phyloP scores from a whole-genome alignment of 192 early-diverging fungal species.

The Entophlyctis luteolus region DNA sequence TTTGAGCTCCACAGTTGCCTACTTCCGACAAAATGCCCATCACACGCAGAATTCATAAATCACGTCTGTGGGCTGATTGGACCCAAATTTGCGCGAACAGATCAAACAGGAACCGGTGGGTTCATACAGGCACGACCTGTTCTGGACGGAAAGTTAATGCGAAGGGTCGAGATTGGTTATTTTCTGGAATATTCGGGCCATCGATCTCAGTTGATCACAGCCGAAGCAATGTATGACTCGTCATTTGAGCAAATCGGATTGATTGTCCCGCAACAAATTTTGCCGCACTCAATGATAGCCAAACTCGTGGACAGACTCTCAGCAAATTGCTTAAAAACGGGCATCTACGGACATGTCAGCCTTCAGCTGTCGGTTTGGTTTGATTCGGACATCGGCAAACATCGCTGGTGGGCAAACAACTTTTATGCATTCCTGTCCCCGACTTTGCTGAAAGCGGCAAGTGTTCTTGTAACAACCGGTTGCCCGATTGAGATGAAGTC shows the following conservation, averaged over 20 bases:
- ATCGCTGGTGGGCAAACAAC: slow-evolving; percentile 26
- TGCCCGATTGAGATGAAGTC: slow-evolving; percentile 19
- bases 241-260: slow-evolving; percentile 17
- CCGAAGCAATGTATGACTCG: slow-evolving; percentile 9
- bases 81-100: background rate
- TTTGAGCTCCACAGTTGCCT: background rate
- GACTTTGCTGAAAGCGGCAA: slow-evolving; percentile 4
- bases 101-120: slow-evolving; percentile 21
- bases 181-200: slow-evolving; percentile 10
- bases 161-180: slow-evolving; percentile 22
- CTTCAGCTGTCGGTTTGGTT: slow-evolving; percentile 20
- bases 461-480: slow-evolving; percentile 21
- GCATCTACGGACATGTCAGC: slow-evolving; percentile 17
- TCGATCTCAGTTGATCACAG: background rate
- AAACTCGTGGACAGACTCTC: slow-evolving; percentile 7
- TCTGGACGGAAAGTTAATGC: slow-evolving; percentile 10
- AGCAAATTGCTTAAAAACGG: background rate
- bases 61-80: slow-evolving; percentile 7
- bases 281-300: background rate
- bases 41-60: slow-evolving; percentile 1
- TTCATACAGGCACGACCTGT: slow-evolving; percentile 26
- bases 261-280: slow-evolving; percentile 17
- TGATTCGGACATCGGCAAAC: background rate
- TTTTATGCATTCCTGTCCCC: slow-evolving; percentile 27
- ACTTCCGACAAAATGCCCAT: background rate